Evolutionary conservation across 768 basidiomycete species (phyloP).

Genomic region (Lactarius deliciosus): DNA sequence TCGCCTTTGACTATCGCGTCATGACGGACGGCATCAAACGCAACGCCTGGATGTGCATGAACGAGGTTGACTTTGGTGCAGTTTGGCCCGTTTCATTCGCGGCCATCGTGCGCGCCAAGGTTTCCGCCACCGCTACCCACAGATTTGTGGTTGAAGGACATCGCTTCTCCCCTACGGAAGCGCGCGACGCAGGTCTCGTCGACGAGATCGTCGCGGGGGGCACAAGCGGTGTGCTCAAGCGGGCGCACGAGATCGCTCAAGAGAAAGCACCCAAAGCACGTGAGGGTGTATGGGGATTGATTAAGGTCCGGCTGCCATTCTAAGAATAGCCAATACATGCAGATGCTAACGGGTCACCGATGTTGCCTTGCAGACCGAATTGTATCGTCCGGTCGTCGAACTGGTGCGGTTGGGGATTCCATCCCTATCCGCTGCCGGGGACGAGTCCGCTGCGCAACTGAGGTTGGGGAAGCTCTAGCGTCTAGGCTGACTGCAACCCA

Average conservation of each 20-base stretch:
- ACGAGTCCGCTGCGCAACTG: conserved; percentile 52
- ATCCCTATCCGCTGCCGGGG: conserved; percentile 39
- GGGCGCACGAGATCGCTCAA: conserved; percentile 63
- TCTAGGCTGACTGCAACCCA: neutral
- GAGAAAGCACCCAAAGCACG: conserved; percentile 50
- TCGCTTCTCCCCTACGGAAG: conserved; percentile 72
- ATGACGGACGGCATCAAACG: conserved; percentile 80
- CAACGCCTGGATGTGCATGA: conserved; percentile 89
- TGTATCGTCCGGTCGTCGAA: conserved; percentile 57
- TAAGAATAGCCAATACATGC: neutral
- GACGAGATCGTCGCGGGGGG: conserved; percentile 65
- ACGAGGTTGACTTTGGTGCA: conserved; percentile 86
- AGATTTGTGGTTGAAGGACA: conserved; percentile 80
- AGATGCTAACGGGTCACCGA: conserved; percentile 17
- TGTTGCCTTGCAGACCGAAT: conserved; percentile 42
- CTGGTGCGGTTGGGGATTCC: conserved; percentile 39
- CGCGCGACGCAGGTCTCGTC: conserved; percentile 61
- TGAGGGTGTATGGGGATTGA: conserved; percentile 68
- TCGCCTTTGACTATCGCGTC: conserved; percentile 85
- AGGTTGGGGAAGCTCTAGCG: conserved; percentile 36
- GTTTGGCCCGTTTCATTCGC: conserved; percentile 73
- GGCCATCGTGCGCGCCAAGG: conserved; percentile 60
- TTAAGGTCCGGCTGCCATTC: conserved; percentile 49
- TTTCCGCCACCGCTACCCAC: conserved; percentile 60
- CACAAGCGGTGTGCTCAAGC: conserved; percentile 59